Evolutionary conservation across 78 protist genomes (phyloP).

Genomic region (Parvularia atlantis): DNA sequence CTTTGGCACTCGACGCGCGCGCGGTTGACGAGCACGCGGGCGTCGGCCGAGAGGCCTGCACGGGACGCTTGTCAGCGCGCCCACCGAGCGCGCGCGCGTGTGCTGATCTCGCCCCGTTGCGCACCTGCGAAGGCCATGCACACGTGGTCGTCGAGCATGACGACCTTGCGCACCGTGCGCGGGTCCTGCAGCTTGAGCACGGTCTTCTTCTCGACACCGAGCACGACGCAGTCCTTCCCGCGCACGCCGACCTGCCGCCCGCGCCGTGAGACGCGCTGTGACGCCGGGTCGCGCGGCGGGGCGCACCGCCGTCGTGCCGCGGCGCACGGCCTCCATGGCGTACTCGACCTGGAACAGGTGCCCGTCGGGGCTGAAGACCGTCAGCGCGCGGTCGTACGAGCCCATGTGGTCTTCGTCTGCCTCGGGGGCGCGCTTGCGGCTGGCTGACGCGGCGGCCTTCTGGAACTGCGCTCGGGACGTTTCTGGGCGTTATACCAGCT

Average conservation of each 20-base stretch:
- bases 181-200: slow-evolving; percentile 88
- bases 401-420: too few species aligned
- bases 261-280: background rate
- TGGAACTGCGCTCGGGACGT: too few species aligned
- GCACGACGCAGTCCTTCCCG: slow-evolving; percentile 82
- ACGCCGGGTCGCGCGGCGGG: too few species aligned
- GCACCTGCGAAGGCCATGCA: slow-evolving; percentile 88
- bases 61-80: background rate
- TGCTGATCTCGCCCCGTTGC: too few species aligned
- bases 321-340: slow-evolving; percentile 98
- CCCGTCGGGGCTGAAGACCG: slow-evolving; percentile 99
- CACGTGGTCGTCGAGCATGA: slow-evolving; percentile 87
- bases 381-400: slow-evolving; percentile 94
- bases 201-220: slow-evolving; percentile 83
- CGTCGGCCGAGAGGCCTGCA: slow-evolving; percentile 92
- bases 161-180: slow-evolving; percentile 93
- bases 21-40: slow-evolving; percentile 80
- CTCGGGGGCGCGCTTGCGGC: too few species aligned
- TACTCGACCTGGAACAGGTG: slow-evolving; percentile 96
- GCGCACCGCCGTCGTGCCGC: slow-evolving; percentile 92
- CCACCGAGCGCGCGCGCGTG: too few species aligned
- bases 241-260: slow-evolving; percentile 67
- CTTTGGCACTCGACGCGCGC: slow-evolving; percentile 94
- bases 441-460: too few species aligned
- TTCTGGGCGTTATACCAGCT: too few species aligned